Evolutionary conservation across 306 rosid genomes (phyloP), one percentile per base, ranked within the genome.

Genomic region (Sicyos edulis): DNA sequence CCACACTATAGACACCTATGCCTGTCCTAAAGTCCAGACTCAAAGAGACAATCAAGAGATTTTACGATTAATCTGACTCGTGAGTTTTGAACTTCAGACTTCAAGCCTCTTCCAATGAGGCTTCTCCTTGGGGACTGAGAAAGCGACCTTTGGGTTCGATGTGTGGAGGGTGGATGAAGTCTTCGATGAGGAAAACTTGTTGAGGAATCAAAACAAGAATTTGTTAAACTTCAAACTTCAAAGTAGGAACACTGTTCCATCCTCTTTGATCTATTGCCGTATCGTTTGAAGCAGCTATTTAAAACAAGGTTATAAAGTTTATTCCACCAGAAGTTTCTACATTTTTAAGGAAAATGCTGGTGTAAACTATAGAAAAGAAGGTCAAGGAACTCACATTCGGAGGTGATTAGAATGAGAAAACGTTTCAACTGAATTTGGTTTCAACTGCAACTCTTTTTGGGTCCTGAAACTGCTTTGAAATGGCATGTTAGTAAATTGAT

Each of bases 111-210:
- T 5, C 7, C 44, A 37, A 37, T 1, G 44, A 37, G 8, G 44
- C 44, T 7, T 5, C 44, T 8, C 44, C 8, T 37, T 37, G 8
- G 2, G 11, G 8, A 42, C 11, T 2, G 47, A 42, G 47, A 9
- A 8, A 7, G 47, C 47, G 11, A 85, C 86, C 4, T 65, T 80
- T 58, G 16, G 5, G 70, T 86, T 90, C 16, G 74, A 84, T 56
- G 32, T 53, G 14, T 53, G 82, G 13, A 81, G 77, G 75, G 45
- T 7, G 45, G 89, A 80, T 14, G 85, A 76, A 53, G 82, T 90
- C 81, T 87, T 86, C 87, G 83, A 83, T 67, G 91, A 83, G 64
- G 82, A 86, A 40, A 83, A 88, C 74, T 80, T 83, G 70, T 82
- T 86, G 73, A 24, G 86, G 85, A 12, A 83, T 82, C 74, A 80